These are phyloP conservation scores for Mucor piriformis DNA, from an alignment of 371 early-diverging fungal genomes.

Conservation along the genomic window DNA sequence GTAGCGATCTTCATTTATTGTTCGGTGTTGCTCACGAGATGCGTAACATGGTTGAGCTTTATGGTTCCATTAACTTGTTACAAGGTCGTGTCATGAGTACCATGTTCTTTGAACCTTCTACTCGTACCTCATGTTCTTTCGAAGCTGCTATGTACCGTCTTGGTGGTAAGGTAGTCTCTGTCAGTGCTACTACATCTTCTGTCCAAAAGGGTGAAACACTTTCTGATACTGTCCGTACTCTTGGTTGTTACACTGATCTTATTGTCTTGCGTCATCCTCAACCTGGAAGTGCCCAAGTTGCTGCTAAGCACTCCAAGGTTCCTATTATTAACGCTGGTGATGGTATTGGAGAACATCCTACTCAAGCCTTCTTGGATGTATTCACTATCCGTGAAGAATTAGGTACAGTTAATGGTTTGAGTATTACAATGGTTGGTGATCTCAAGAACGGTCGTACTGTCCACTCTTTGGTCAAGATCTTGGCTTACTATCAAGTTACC, in stretches of 20 bases:
- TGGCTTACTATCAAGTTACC: conserved; percentile 92
- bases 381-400: conserved; percentile 93
- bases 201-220: conserved; percentile 95
- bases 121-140: conserved; percentile 92
- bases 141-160: conserved; percentile 93
- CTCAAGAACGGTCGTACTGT: conserved; percentile 97
- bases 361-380: conserved; percentile 95
- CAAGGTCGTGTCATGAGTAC: conserved; percentile 90
- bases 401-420: conserved; percentile 95
- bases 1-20: conserved; percentile 88
- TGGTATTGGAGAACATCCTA: conserved; percentile 97
- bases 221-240: conserved; percentile 92
- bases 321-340: conserved; percentile 97
- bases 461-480: conserved; percentile 89
- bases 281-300: conserved; percentile 80
- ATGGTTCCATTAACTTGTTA: conserved; percentile 82
- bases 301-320: conserved; percentile 87
- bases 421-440: conserved; percentile 96
- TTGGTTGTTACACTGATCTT: conserved; percentile 91
- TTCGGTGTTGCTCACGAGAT: conserved; percentile 97
- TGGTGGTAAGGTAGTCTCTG: conserved; percentile 88
- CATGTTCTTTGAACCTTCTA: conserved; percentile 96
- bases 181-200: conserved; percentile 83
- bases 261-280: conserved; percentile 94
- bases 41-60: conserved; percentile 89